These are phyloP conservation scores for Blumeria hordei DNA, from an alignment of 2,329 filamentous ascomycete species.

Conservation along the genomic window DNA sequence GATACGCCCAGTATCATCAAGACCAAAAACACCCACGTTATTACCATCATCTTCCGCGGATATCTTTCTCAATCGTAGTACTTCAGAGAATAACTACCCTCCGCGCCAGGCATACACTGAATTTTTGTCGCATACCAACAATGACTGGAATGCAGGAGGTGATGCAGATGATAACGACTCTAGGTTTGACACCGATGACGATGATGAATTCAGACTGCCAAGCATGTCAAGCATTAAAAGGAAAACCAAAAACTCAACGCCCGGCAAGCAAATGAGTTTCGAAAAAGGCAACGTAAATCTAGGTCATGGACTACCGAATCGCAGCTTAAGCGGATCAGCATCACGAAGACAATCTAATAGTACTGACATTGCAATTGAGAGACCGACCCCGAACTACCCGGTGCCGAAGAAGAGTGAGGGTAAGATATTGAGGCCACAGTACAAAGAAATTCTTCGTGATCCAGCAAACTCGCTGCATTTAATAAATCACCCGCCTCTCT, in stretches of 20 bases:
- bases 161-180: conserved; percentile 51
- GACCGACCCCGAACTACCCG: conserved; percentile 61
- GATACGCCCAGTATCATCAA: conserved; percentile 32
- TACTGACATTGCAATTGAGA: conserved; percentile 81
- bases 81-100: conserved; percentile 31
- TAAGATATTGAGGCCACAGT: conserved; percentile 89
- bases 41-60: conserved; percentile 28
- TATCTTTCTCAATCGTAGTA: conserved; percentile 26
- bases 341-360: conserved; percentile 54
- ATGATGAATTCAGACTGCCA: conserved; percentile 86
- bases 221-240: conserved; percentile 81
- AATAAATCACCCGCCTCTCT: conserved; percentile 62
- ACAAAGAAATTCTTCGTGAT: conserved; percentile 77
- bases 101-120: conserved; percentile 54
- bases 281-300: conserved; percentile 10
- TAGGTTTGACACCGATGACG: conserved; percentile 59
- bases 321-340: conserved; percentile 14
- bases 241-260: conserved; percentile 26
- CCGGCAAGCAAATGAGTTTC: conserved; percentile 3
- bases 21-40: conserved; percentile 51
- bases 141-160: conserved; percentile 58
- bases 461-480: conserved; percentile 88
- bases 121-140: conserved; percentile 58
- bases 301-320: conserved; percentile 18
- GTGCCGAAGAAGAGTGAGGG: conserved; percentile 74